These are phyloP conservation scores for Aphanocladium album DNA, from an alignment of 2,329 filamentous ascomycete genomes.

Conservation along the genomic window DNA sequence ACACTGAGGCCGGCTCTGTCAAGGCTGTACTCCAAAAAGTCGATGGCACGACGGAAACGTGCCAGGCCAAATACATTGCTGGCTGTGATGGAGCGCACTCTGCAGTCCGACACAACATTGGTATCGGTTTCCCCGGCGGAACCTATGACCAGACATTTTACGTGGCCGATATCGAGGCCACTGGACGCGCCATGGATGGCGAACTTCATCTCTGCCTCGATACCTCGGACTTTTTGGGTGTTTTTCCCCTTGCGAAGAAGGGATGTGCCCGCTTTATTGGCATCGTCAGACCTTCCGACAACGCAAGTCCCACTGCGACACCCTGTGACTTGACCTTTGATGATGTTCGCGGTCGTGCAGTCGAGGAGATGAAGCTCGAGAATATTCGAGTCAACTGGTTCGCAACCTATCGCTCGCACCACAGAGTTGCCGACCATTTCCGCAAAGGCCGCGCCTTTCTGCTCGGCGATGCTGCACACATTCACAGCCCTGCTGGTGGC, in stretches of 20 bases:
- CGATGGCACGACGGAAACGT: neutral
- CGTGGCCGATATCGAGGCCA: constrained; percentile 12
- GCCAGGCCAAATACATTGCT: constrained; percentile 4
- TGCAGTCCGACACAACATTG: neutral
- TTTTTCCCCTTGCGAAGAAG: neutral
- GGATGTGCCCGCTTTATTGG: constrained; percentile 7
- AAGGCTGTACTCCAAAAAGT: neutral
- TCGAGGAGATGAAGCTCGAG: constrained; percentile 4
- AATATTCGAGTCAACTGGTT: constrained; percentile 8
- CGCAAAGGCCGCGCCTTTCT: constrained; percentile 29
- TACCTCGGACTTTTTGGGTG: constrained; percentile 6
- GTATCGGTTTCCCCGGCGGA: constrained; percentile 2
- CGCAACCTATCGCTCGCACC: constrained; percentile 8
- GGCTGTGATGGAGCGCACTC: constrained; percentile 13
- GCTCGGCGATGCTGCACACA: constrained; percentile 32
- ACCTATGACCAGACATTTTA: constrained; percentile 12
- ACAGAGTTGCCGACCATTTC: constrained; percentile 7
- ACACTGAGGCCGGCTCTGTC: neutral
- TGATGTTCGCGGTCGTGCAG: constrained; percentile 1
- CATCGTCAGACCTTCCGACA: neutral
- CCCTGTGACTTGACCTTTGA: neutral
- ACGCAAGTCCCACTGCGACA: neutral
- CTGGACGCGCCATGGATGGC: constrained; percentile 7
- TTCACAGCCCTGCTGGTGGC: constrained; percentile 30
- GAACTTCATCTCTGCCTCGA: constrained; percentile 10